A percentile compares a stretch with the other conserved stretches of the same genome.
These are phyloP conservation scores for Coniochaeta ligniaria DNA, from an alignment of 2,329 filamentous ascomycete species.

Conservation along the genomic window DNA sequence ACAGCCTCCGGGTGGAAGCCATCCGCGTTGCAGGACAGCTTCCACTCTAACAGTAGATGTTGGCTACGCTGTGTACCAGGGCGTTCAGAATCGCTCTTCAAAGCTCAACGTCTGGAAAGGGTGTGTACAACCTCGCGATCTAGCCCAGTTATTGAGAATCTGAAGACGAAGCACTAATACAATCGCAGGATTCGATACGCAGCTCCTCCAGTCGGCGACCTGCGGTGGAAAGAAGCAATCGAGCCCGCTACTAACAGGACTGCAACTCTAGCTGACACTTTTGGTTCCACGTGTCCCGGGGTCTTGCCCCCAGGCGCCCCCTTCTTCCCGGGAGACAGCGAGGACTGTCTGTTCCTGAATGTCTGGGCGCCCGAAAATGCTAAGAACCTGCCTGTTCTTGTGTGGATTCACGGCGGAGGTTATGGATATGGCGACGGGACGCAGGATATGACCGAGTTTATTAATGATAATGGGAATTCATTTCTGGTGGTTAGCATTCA, in stretches of 20 bases:
- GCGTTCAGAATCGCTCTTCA: background rate
- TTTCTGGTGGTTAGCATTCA: slow-evolving; percentile 20
- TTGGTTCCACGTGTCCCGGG: slow-evolving; percentile 1
- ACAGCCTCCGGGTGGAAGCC: background rate
- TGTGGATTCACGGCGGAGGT: slow-evolving; percentile 36
- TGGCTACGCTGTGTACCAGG: background rate
- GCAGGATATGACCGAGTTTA: slow-evolving; percentile 11
- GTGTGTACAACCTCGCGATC: background rate
- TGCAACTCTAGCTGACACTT: background rate
- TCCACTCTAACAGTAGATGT: background rate
- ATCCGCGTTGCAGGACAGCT: background rate
- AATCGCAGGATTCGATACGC: background rate
- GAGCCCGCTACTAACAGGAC: background rate
- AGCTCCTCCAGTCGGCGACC: background rate
- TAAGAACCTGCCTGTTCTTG: slow-evolving; percentile 43
- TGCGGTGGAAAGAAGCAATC: background rate
- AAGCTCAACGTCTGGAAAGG: background rate
- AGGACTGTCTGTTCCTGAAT: slow-evolving; percentile 37
- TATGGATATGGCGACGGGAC: slow-evolving; percentile 16
- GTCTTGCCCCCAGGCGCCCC: slow-evolving; percentile 3
- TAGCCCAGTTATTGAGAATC: background rate
- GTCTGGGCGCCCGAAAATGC: slow-evolving; percentile 33
- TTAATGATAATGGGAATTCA: slow-evolving; percentile 16
- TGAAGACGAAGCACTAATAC: background rate
- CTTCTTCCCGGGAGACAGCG: slow-evolving; percentile 7